Evolutionary conservation across 768 basidiomycete genomes (phyloP).

Genomic region (Leucogyrophana mollusca): DNA sequence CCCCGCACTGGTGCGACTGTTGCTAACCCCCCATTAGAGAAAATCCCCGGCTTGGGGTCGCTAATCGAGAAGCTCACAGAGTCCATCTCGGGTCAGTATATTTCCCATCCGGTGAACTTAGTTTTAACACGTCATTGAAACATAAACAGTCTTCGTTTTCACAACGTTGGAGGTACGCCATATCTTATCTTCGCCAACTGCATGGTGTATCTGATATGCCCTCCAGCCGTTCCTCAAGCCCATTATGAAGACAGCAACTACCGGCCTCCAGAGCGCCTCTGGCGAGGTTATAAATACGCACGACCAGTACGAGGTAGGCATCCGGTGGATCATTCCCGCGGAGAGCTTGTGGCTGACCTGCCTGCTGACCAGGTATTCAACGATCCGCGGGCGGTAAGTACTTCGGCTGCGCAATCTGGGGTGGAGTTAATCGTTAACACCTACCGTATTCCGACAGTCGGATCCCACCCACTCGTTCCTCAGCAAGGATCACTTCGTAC

Average conservation of each 20-base stretch:
- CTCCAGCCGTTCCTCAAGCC: slow-evolving; percentile 80
- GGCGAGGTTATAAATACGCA: slow-evolving; percentile 76
- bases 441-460: slow-evolving; percentile 42
- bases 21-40: slow-evolving; percentile 45
- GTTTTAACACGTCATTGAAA: too few species aligned
- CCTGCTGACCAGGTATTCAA: slow-evolving; percentile 58
- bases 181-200: neutral
- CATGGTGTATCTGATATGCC: neutral
- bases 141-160: slow-evolving; percentile 82
- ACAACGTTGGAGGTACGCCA: slow-evolving; percentile 73
- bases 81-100: slow-evolving; percentile 54
- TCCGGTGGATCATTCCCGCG: neutral
- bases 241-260: slow-evolving; percentile 66
- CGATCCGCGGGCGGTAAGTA: slow-evolving; percentile 68
- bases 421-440: slow-evolving; percentile 7
- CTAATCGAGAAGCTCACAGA: slow-evolving; percentile 81
- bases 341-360: neutral
- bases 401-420: slow-evolving; percentile 12
- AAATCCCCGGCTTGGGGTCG: slow-evolving; percentile 75
- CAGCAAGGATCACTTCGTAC: slow-evolving; percentile 85
- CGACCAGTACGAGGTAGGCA: slow-evolving; percentile 75
- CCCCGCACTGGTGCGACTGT: neutral
- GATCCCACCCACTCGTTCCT: slow-evolving; percentile 89
- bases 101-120: neutral
- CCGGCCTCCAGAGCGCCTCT: slow-evolving; percentile 59